These are phyloP conservation scores for Dendrocalamus sinicus DNA, from an alignment of 176 grass and related monocot species.

Conservation along the genomic window DNA sequence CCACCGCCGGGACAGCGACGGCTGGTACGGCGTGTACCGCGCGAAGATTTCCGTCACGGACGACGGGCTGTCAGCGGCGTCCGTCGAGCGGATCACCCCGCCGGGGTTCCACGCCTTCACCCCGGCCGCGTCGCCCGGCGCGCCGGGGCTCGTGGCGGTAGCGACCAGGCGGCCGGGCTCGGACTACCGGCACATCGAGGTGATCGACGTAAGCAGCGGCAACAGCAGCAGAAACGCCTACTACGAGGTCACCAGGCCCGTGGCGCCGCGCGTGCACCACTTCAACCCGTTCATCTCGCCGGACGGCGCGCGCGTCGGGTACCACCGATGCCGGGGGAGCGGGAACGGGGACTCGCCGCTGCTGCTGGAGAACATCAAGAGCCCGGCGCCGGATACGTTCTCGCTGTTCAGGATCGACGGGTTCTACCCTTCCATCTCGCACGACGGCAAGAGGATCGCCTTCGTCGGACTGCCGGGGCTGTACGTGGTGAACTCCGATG, in stretches of 20 bases:
- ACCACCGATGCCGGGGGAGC: too few relatives aligned
- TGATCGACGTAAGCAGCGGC: too few relatives aligned
- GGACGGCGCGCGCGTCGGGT: too few relatives aligned
- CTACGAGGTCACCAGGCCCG: too few relatives aligned
- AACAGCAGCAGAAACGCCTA: too few relatives aligned
- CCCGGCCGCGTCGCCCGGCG: slow-evolving; percentile 63
- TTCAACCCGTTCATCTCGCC: too few relatives aligned
- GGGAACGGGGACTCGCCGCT: too few relatives aligned
- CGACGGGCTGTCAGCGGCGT: slow-evolving; percentile 18
- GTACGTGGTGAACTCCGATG: slow-evolving; percentile 79
- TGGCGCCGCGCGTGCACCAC: too few relatives aligned
- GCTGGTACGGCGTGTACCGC: slow-evolving; percentile 80
- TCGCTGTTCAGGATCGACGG: slow-evolving; percentile 89
- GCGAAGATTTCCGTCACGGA: slow-evolving; percentile 47
- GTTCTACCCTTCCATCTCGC: slow-evolving; percentile 87
- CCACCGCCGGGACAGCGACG: slow-evolving; percentile 73
- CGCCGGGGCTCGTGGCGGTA: slow-evolving; percentile 70
- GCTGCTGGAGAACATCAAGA: too few relatives aligned
- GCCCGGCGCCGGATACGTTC: slow-evolving; percentile 41
- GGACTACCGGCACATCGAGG: slow-evolving; percentile 61
- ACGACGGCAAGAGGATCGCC: slow-evolving; percentile 74
- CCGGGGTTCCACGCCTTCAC: slow-evolving; percentile 91
- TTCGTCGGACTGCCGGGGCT: slow-evolving; percentile 75
- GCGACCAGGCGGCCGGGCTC: slow-evolving; percentile 68
- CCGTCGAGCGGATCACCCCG: slow-evolving; percentile 12